These are phyloP conservation scores for Globisporangium iwayamae DNA, from an alignment of 352 stramenopile genomes.

Conservation along the genomic window DNA sequence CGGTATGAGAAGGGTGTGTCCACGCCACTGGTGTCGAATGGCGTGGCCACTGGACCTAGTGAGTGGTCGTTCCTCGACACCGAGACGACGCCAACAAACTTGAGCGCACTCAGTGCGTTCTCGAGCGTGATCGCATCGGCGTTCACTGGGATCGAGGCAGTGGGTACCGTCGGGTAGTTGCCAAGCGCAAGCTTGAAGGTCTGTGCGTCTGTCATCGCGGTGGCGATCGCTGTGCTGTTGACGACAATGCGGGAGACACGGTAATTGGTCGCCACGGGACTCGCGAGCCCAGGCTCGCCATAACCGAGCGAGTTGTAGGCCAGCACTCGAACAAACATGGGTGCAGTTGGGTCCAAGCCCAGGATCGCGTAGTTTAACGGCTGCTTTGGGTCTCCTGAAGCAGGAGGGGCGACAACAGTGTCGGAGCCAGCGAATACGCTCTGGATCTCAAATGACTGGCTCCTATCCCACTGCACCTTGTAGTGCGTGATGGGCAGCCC, in stretches of 20 bases:
- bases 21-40: slow-evolving; percentile 48
- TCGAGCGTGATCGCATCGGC: slow-evolving; percentile 50
- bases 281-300: slow-evolving; percentile 42
- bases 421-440: slow-evolving; percentile 54
- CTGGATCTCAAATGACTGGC: slow-evolving; percentile 74
- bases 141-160: slow-evolving; percentile 39
- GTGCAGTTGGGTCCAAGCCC: slow-evolving; percentile 33
- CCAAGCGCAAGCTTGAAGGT: slow-evolving; percentile 55
- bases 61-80: slow-evolving; percentile 69
- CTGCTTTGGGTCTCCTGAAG: neutral
- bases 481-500: slow-evolving; percentile 87
- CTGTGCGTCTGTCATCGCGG: slow-evolving; percentile 28
- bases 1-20: slow-evolving; percentile 35
- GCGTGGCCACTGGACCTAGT: slow-evolving; percentile 23
- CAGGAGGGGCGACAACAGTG: slow-evolving; percentile 20
- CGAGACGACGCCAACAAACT: slow-evolving; percentile 45
- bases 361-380: slow-evolving; percentile 39
- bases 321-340: slow-evolving; percentile 81
- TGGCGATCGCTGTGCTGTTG: slow-evolving; percentile 25
- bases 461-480: slow-evolving; percentile 92
- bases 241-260: slow-evolving; percentile 50
- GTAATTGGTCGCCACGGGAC: slow-evolving; percentile 42
- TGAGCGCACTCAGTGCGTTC: slow-evolving; percentile 46
- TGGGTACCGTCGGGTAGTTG: slow-evolving; percentile 40
- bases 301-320: slow-evolving; percentile 82